Evolutionary conservation across 495 filamentous ascomycete genomes (phyloP).

Genomic region (Zalerion maritima): DNA sequence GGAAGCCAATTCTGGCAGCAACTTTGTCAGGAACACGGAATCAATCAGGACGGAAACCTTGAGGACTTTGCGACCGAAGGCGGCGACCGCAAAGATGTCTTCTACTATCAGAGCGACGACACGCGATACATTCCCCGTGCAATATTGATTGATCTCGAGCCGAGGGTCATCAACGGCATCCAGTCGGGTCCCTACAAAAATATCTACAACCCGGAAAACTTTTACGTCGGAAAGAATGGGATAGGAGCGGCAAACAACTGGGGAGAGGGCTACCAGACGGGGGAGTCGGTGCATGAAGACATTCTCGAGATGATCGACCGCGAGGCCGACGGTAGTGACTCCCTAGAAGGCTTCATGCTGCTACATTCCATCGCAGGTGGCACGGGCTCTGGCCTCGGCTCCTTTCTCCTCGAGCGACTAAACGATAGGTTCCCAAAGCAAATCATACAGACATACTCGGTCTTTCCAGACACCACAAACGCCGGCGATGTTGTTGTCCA

Average conservation of each 20-base stretch:
- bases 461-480: conserved; percentile 84
- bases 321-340: conserved; percentile 95
- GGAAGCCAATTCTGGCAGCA: conserved; percentile 96
- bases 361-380: conserved; percentile 96
- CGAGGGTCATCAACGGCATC: conserved; percentile 83
- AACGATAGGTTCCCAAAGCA: conserved; percentile 98
- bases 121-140: conserved; percentile 95
- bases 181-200: conserved; percentile 88
- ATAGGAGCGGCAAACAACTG: conserved; percentile 94
- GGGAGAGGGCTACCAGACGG: conserved; percentile 89
- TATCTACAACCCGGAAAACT: conserved; percentile 99
- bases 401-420: conserved; percentile 86
- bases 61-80: conserved; percentile 94
- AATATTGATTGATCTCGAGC: conserved; percentile 89
- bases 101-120: conserved; percentile 98
- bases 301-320: conserved; percentile 99
- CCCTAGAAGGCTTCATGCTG: conserved; percentile 96
- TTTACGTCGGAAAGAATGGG: conserved; percentile 84
- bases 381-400: conserved; percentile 86
- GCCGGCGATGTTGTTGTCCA: conserved; percentile 86
- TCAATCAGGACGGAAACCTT: conserved; percentile 90
- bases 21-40: conserved; percentile 93
- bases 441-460: conserved; percentile 96
- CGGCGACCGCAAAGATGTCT: conserved; percentile 95
- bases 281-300: conserved; percentile 84